Conservation (phyloP, 2,329 filamentous ascomycete genomes). For the Ophiocordyceps australis region DNA sequence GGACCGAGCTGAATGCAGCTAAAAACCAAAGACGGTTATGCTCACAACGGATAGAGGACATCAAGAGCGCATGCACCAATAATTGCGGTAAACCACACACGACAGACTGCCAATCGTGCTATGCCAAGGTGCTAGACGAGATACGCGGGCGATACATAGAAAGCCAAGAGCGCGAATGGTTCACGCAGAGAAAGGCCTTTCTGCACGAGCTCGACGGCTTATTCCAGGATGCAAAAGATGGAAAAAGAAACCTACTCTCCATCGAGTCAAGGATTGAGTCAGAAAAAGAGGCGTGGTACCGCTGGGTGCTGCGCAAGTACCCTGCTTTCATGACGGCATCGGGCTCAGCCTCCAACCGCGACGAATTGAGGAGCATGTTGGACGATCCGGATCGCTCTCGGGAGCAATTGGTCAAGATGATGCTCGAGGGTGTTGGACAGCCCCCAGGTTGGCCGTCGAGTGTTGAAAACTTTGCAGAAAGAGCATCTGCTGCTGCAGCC, state of each 20-base stretch:
- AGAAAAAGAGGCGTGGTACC: conserved; percentile 35
- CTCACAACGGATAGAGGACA: conserved; percentile 19
- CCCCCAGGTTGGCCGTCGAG: conserved; percentile 12
- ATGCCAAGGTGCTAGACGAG: conserved; percentile 24
- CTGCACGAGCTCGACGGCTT: conserved; percentile 28
- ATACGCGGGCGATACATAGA: conserved; percentile 19
- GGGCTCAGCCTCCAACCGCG: conserved; percentile 9
- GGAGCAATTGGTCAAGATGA: conserved; percentile 16
- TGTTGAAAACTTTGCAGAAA: conserved; percentile 15
- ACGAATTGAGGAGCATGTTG: conserved; percentile 15
- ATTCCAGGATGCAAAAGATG: conserved; percentile 26
- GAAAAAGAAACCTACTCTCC: conserved; percentile 20
- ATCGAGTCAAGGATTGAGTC: conserved; percentile 31
- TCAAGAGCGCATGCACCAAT: conserved; percentile 22
- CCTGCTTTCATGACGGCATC: conserved; percentile 18
- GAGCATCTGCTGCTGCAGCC: conserved; percentile 12
- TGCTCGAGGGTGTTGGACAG: conserved; percentile 17
- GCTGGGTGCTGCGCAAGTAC: conserved; percentile 20
- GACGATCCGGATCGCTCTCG: conserved; percentile 17
- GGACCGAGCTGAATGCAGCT: conserved; percentile 17
- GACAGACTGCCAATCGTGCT: conserved; percentile 28
- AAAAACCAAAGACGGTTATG: conserved; percentile 15
- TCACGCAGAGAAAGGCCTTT: conserved; percentile 27
- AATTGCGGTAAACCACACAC: conserved; percentile 23
- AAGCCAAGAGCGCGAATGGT: conserved; percentile 27